Evolutionary conservation across 2,329 filamentous ascomycete species (phyloP).

Genomic region (Cladophialophora bantiana): DNA sequence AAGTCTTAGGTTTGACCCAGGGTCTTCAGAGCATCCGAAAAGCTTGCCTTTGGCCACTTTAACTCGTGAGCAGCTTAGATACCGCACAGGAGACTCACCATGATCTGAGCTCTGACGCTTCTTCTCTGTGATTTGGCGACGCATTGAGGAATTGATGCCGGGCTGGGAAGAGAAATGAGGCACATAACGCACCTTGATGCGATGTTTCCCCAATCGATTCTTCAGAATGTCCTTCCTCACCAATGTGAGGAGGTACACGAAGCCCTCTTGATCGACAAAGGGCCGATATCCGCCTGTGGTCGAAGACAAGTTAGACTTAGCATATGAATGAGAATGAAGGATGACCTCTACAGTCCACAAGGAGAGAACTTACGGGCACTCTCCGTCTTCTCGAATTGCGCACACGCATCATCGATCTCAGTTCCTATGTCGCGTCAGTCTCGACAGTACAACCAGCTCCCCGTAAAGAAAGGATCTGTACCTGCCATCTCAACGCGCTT

Average conservation of each 20-base stretch:
- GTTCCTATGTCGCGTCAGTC: slow-evolving; percentile 32
- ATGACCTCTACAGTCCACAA: background rate
- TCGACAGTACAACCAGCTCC: background rate
- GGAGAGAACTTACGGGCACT: slow-evolving; percentile 33
- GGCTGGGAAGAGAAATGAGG: slow-evolving; percentile 21
- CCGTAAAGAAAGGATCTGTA: slow-evolving; percentile 7
- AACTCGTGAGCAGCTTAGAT: background rate
- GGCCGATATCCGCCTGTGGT: slow-evolving; percentile 66
- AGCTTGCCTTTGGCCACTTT: background rate
- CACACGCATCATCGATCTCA: slow-evolving; percentile 38
- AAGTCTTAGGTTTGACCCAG: background rate
- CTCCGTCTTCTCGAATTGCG: slow-evolving; percentile 38
- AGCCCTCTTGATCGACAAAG: slow-evolving; percentile 68
- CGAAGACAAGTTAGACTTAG: slow-evolving; percentile 9
- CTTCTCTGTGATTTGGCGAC: slow-evolving; percentile 11
- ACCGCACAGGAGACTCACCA: background rate
- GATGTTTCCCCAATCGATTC: slow-evolving; percentile 65
- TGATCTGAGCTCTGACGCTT: slow-evolving; percentile 6
- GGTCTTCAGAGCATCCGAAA: background rate
- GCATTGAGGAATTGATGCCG: slow-evolving; percentile 16
- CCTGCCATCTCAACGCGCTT: slow-evolving; percentile 24
- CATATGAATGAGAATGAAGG: background rate
- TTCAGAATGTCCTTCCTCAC: slow-evolving; percentile 58
- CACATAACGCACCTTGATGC: slow-evolving; percentile 61
- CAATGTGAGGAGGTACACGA: slow-evolving; percentile 69